Percentiles rank a stretch among this genome's conserved stretches.
These are phyloP conservation scores for Talaromyces albobiverticillius DNA, from an alignment of 2,329 filamentous ascomycete genomes.

Conservation along the genomic window DNA sequence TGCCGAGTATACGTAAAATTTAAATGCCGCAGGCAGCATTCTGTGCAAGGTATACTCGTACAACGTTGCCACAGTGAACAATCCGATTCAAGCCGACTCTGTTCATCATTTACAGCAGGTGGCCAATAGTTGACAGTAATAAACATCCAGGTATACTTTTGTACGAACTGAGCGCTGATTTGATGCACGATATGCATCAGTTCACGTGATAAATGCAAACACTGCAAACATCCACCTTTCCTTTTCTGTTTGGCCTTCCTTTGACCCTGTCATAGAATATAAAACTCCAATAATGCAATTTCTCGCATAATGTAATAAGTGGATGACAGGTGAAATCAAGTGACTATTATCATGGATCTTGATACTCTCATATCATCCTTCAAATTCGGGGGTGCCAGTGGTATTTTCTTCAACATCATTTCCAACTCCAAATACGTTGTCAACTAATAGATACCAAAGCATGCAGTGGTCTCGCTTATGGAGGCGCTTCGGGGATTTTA, in stretches of 20 bases:
- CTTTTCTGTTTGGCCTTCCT: background rate
- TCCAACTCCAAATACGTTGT: background rate
- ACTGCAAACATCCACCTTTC: slow-evolving; percentile 10
- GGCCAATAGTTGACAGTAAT: too few species aligned
- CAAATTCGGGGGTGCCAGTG: slow-evolving; percentile 59
- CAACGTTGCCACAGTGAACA: too few species aligned
- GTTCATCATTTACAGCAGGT: too few species aligned
- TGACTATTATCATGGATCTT: slow-evolving; percentile 19
- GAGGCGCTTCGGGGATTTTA: slow-evolving; percentile 69
- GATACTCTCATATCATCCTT: slow-evolving; percentile 42
- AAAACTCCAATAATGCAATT: too few species aligned
- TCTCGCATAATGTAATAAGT: background rate
- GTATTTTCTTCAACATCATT: slow-evolving; percentile 39
- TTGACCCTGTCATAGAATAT: too few species aligned
- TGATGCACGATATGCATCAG: too few species aligned
- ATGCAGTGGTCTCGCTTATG: slow-evolving; percentile 59
- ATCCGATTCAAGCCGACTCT: too few species aligned
- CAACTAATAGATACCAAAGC: slow-evolving; percentile 42
- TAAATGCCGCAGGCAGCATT: too few species aligned
- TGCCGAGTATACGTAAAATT: too few species aligned
- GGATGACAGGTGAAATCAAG: slow-evolving; percentile 8
- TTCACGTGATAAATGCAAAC: slow-evolving; percentile 14
- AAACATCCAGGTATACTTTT: too few species aligned
- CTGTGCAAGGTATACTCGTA: too few species aligned
- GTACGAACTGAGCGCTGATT: too few species aligned